Evolutionary conservation across 306 rosid species (phyloP), one percentile per base, ranked within the genome.

Genomic region (Betula pendula): DNA sequence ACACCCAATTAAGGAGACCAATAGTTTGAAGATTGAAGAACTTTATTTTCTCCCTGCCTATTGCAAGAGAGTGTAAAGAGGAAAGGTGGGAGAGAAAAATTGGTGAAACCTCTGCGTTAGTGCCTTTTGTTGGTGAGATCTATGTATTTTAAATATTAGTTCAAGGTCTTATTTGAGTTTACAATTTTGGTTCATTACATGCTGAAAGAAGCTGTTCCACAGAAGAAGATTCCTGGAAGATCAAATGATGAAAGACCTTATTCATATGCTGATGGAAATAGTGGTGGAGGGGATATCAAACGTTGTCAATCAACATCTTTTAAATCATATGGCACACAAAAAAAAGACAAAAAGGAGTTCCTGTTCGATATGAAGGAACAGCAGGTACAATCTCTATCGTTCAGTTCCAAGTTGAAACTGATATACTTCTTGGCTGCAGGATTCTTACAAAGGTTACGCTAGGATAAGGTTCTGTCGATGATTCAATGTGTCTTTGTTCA

Each of bases 331-430:
- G 93, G 95, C 52, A 59, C 80, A 75, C 86, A 88, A 58, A 82
- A 77, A 71, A 95, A 84, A 75, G 93, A 88, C 50, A 80, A 73
- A 77, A 94, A 84, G 76, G 96, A 92, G 56, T 63, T 81, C 49
- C 14, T 62, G 13, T 76, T 71, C 38, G 92, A 89, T 68, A 67
- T 84, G 71, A 87, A 84, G 79, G 96, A 92, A 70, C 89, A 85
- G 60, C 90, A 87, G 96, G 98, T 92, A 85, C 40, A 68, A 38
- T 80, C 31, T 45, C 51, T 29, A 50, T 38, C 52, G 15, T 5
- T 70, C 29, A 47, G 25, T 45, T 27, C 25, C 19, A 4, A 40
- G 13, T 16, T 15, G 44, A 35, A 19, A 35, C n/a, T 45, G n/a
- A 29, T 56, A 14, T 52, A 35, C 22, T n/a, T 3, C 42, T 16